Base-by-base conservation (phyloP, 139 green algal genomes). In the Chlamydomonas eustigma region DNA sequence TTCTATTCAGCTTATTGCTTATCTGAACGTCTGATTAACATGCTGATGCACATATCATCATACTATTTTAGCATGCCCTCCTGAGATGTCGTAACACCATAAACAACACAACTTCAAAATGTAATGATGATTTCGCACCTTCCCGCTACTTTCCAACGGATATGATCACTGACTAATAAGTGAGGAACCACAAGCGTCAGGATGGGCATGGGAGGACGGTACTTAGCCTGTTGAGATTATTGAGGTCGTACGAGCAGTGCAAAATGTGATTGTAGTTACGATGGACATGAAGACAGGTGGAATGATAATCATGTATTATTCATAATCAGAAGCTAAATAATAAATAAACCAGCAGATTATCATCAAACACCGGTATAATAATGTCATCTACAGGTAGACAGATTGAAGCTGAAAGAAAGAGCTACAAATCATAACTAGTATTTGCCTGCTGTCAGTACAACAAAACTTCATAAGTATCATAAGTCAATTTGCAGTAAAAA, bases 101-200 rank as follows among this genome's bases (percentile, higher is more conserved):
- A 12, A 12, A 58, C 44, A 12, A 12, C 44, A 58, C 44, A 58
- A 12, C 44, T 58, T 18, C 44, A 58, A 58, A n/a, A n/a, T n/a
- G n/a, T n/a, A n/a, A n/a, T n/a, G n/a, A n/a, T n/a, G n/a, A n/a
- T 18, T 12, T 18, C 44, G 44, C 18, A 69, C 24, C 66, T 28
- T 32, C 68, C 68, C 24, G 28, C 68, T 38, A 74, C 12, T 4
- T 31, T 58, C 68, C 68, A 74, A 22, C 4, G 22, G 36, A 64
- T 64, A 18, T 18, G 3, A n/a, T 58, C 24, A 3, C 35, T 64
- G 4, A 66, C 88, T 3, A 96, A 86, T n/a, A n/a, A n/a, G 73
- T 85, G 87, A 1, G 93, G 93, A 34, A 97, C 87, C 36, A 97
- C 90, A 64, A 97, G 84, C 3, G 93, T 94, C 50, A 97, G 82